phyloP scores from a whole-genome alignment of 768 basidiomycete species.

The Fomitopsis serialis region DNA sequence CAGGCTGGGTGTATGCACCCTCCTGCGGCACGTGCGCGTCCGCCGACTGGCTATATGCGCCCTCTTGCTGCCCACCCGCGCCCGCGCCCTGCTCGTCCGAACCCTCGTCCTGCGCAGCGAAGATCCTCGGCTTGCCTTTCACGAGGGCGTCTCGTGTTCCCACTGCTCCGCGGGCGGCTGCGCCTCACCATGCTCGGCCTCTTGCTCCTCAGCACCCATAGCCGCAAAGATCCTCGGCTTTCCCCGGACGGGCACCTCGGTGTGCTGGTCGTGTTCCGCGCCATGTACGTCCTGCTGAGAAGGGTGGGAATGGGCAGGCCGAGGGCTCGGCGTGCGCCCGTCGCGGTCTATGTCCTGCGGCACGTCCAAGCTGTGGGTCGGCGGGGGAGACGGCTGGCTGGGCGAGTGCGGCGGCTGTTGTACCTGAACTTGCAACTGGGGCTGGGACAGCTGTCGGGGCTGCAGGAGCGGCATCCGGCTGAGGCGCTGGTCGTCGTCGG shows the following conservation, averaged over 20 bases:
- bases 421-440: background rate
- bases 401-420: background rate
- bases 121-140: slow-evolving; percentile 57
- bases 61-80: background rate
- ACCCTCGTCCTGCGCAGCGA: slow-evolving; percentile 43
- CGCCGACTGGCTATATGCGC: background rate
- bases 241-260: slow-evolving; percentile 25
- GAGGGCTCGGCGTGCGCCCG: background rate
- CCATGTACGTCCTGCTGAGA: background rate
- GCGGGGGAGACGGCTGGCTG: background rate
- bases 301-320: background rate
- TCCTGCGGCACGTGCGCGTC: background rate
- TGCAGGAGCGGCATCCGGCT: background rate
- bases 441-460: background rate
- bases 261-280: background rate
- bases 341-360: background rate
- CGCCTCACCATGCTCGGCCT: background rate
- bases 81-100: slow-evolving; percentile 5
- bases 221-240: slow-evolving; percentile 64
- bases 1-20: background rate
- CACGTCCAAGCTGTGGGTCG: background rate
- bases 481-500: background rate
- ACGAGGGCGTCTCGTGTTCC: slow-evolving; percentile 8
- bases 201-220: slow-evolving; percentile 23
- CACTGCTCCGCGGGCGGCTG: no score